Percentiles rank a stretch among this genome's conserved stretches.
Conservation (phyloP, 148 eudicot species). For the Silene latifolia region DNA sequence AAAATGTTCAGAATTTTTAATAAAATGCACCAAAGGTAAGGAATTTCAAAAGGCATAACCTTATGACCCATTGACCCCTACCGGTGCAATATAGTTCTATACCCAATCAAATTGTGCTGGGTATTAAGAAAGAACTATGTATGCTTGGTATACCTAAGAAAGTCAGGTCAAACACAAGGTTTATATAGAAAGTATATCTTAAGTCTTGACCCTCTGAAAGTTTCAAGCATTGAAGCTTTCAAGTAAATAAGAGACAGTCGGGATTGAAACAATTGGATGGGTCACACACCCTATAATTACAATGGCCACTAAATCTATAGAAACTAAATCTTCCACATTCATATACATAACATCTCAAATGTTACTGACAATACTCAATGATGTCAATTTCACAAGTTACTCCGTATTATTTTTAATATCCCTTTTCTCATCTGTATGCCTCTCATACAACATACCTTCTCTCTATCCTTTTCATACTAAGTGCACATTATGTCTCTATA, state of each 20-base stretch:
- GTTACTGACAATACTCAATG: not conserved
- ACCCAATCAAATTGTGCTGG: not conserved
- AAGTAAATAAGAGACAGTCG: not conserved
- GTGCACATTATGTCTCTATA: not conserved
- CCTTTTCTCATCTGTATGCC: not conserved
- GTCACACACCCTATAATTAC: not conserved
- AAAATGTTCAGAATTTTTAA: not conserved
- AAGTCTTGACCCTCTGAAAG: not conserved
- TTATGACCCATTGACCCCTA: not conserved
- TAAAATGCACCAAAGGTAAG: not conserved
- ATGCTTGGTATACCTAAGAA: slow-evolving; percentile 1
- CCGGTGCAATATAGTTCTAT: not conserved
- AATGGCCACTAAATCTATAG: not conserved
- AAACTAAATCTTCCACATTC: not conserved
- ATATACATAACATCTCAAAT: not conserved
- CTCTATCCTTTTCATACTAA: not conserved
- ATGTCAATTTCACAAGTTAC: not conserved
- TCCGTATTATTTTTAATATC: not conserved
- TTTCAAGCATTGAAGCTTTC: not conserved
- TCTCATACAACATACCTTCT: not conserved
- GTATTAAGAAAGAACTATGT: not conserved
- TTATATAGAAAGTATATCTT: not conserved
- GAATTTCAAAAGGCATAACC: not conserved
- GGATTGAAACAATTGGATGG: not conserved
- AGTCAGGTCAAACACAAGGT: not conserved